Evolutionary conservation across 768 basidiomycete genomes (phyloP).

Genomic region (Collybiopsis luxurians): DNA sequence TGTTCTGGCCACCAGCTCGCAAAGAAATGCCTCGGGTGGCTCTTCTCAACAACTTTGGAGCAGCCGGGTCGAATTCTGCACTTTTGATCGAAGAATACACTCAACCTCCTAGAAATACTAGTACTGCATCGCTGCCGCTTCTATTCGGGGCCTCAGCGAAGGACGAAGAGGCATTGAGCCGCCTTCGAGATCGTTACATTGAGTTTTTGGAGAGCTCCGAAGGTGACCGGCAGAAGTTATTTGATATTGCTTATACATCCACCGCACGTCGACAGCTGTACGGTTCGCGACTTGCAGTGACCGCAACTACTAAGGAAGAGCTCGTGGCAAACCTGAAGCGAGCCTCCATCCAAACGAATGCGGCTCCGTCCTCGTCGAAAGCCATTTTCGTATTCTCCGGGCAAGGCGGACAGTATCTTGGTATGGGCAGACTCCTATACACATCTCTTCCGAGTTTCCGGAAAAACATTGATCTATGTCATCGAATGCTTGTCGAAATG

Average conservation of each 20-base stretch:
- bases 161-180: constrained; percentile 41
- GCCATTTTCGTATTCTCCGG: constrained; percentile 70
- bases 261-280: constrained; percentile 64
- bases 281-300: constrained; percentile 47
- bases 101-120: not conserved
- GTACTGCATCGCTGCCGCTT: constrained; percentile 18
- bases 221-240: constrained; percentile 24
- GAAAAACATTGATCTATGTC: constrained; percentile 54
- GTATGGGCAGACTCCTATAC: constrained; percentile 64
- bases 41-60: constrained; percentile 74
- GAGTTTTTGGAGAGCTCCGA: constrained; percentile 39
- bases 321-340: constrained; percentile 41
- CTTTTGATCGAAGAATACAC: constrained; percentile 56
- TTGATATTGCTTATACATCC: constrained; percentile 63
- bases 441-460: constrained; percentile 44
- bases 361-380: not conserved
- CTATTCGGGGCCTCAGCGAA: constrained; percentile 67
- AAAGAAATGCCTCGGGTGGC: constrained; percentile 43
- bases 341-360: constrained; percentile 23
- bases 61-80: constrained; percentile 67
- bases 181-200: constrained; percentile 46
- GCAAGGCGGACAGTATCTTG: constrained; percentile 64
- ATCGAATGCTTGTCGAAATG: constrained; percentile 41
- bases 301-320: constrained; percentile 36
- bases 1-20: constrained; percentile 39